Percentiles rank a stretch among this genome's conserved stretches.
These are phyloP conservation scores for Pseudogymnoascus sp. DNA, from an alignment of 2,329 filamentous ascomycete genomes.

Conservation along the genomic window DNA sequence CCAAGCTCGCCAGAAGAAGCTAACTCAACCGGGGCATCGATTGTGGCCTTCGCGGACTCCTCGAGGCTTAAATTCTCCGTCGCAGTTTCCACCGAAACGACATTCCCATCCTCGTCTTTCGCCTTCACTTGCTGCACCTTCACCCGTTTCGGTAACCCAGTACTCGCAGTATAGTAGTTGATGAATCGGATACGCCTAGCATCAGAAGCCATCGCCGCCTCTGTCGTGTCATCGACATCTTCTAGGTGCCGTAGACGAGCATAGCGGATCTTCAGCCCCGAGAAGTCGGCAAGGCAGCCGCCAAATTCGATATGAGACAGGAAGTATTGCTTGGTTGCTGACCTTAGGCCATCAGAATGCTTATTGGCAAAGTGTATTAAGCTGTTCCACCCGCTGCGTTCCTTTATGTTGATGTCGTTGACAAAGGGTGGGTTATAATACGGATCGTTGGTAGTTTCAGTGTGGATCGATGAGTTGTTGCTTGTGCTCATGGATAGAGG, in stretches of 20 bases:
- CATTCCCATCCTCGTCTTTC: constrained; percentile 15
- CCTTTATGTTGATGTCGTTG: constrained; percentile 64
- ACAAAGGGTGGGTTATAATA: constrained; percentile 68
- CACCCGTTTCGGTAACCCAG: constrained; percentile 55
- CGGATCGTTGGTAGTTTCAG: constrained; percentile 38
- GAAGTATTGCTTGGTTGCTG: constrained; percentile 65
- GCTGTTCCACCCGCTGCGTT: constrained; percentile 60
- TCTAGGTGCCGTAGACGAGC: constrained; percentile 61
- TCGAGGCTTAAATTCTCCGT: constrained; percentile 21
- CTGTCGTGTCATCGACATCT: constrained; percentile 51
- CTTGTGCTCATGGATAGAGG: background rate
- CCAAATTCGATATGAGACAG: constrained; percentile 79
- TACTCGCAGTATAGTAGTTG: constrained; percentile 87
- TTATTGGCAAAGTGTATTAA: constrained; percentile 74
- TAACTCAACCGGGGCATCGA: background rate
- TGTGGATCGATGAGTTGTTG: constrained; percentile 19
- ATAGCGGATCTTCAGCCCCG: constrained; percentile 63
- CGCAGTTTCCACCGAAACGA: constrained; percentile 16
- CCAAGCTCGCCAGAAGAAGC: background rate
- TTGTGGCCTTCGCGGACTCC: constrained; percentile 6
- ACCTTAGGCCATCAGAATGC: constrained; percentile 63
- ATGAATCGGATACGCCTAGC: constrained; percentile 62
- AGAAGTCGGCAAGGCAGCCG: constrained; percentile 68
- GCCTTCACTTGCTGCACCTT: constrained; percentile 25
- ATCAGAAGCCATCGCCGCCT: constrained; percentile 26